These are phyloP conservation scores for Tolypocladium album DNA, from an alignment of 2,329 filamentous ascomycete genomes.

Conservation along the genomic window DNA sequence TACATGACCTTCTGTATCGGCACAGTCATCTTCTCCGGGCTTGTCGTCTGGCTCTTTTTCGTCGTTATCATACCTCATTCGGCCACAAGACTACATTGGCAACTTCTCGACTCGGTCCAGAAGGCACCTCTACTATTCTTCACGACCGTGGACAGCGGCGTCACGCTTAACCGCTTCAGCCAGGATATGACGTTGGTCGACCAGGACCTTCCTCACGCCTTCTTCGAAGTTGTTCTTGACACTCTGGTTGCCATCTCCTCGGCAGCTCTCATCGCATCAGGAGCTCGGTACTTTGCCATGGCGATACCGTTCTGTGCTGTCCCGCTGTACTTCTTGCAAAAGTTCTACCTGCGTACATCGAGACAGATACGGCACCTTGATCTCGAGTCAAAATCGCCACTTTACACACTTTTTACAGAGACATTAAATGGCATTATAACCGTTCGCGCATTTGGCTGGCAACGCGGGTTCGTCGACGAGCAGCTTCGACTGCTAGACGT, in stretches of 20 bases:
- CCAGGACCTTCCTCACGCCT: not conserved
- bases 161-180: not conserved
- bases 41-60: not conserved
- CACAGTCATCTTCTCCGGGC: no score
- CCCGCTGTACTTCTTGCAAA: conserved; percentile 32
- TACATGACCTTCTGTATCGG: no score
- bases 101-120: not conserved
- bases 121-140: not conserved
- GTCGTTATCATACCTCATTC: not conserved
- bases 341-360: conserved; percentile 39
- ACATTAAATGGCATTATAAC: conserved; percentile 33
- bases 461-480: conserved; percentile 20
- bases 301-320: conserved; percentile 29
- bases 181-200: not conserved
- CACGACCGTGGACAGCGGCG: not conserved
- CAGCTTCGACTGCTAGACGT: conserved; percentile 24
- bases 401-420: conserved; percentile 41
- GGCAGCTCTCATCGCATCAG: conserved; percentile 12
- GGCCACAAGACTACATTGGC: not conserved
- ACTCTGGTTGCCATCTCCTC: conserved; percentile 9
- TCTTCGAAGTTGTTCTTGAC: conserved; percentile 1
- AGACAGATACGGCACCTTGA: conserved; percentile 40
- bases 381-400: conserved; percentile 35
- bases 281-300: conserved; percentile 19
- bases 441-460: conserved; percentile 40